phyloP scores from a whole-genome alignment of 2,329 filamentous ascomycete genomes.

The Neoarthrinium moseri region DNA sequence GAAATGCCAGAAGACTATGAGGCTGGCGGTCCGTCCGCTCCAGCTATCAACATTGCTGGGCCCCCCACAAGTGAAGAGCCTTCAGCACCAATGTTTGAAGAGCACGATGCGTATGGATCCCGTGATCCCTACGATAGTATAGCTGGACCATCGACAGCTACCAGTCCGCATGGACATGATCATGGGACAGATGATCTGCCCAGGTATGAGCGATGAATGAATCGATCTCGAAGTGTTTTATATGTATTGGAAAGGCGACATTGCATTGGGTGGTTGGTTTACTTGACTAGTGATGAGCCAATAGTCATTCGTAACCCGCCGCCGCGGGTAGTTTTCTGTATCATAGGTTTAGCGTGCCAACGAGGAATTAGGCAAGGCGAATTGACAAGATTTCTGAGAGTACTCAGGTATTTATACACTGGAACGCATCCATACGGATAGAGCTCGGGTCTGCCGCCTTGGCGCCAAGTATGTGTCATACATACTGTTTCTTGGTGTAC shows the following conservation, averaged over 20 bases:
- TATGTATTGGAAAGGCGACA: slow-evolving; percentile 1
- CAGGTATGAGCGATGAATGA: slow-evolving; percentile 32
- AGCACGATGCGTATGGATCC: slow-evolving; percentile 18
- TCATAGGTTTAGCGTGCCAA: no score
- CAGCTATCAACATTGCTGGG: slow-evolving; percentile 10
- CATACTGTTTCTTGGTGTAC: no score
- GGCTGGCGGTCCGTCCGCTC: slow-evolving; percentile 21
- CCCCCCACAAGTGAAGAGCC: slow-evolving; percentile 24
- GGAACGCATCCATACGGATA: background rate
- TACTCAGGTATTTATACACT: no score
- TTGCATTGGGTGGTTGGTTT: no score
- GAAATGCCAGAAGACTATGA: slow-evolving; percentile 45
- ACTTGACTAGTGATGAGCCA: no score
- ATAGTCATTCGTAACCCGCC: no score
- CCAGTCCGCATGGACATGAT: slow-evolving; percentile 12
- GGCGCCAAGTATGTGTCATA: background rate
- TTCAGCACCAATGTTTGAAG: slow-evolving; percentile 28
- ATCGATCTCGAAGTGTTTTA: background rate
- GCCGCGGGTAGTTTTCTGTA: no score
- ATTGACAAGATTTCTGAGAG: no score
- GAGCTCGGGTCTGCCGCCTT: background rate
- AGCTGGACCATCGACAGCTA: slow-evolving; percentile 44
- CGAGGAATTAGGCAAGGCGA: no score
- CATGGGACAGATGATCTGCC: slow-evolving; percentile 28
- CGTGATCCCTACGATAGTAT: slow-evolving; percentile 41